These are phyloP conservation scores for Heritiera littoralis DNA, from an alignment of 345 rosid species.

Conservation along the genomic window DNA sequence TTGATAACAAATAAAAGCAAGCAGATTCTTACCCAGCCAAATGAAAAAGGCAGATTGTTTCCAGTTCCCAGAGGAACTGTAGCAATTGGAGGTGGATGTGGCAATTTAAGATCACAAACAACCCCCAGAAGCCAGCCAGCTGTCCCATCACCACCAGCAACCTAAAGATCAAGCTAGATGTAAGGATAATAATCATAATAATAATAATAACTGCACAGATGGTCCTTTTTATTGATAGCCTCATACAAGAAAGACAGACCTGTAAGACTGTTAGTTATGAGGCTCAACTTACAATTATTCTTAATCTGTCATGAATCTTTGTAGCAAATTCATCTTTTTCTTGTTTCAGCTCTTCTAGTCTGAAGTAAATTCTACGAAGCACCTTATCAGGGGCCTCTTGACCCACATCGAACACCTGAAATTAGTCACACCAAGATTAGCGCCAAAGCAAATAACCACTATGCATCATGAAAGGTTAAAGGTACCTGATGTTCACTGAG, in stretches of 20 bases:
- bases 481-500: slow-evolving; percentile 64
- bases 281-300: slow-evolving; percentile 59
- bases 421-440: slow-evolving; percentile 17
- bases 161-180: slow-evolving; percentile 37
- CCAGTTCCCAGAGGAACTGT: slow-evolving; percentile 93
- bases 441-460: neutral
- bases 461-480: neutral
- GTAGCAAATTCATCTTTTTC: slow-evolving; percentile 44
- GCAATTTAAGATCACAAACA: slow-evolving; percentile 77
- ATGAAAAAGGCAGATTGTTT: slow-evolving; percentile 88
- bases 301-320: slow-evolving; percentile 49
- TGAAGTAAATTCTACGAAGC: slow-evolving; percentile 56
- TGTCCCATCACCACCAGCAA: slow-evolving; percentile 99
- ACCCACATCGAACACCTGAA: slow-evolving; percentile 76
- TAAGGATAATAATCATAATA: neutral
- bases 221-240: neutral
- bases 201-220: neutral
- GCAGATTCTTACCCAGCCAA: slow-evolving; percentile 72
- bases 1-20: neutral
- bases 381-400: slow-evolving; percentile 65
- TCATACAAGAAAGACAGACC: neutral
- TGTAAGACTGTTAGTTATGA: neutral
- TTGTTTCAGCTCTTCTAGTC: slow-evolving; percentile 59
- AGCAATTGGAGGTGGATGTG: slow-evolving; percentile 86
- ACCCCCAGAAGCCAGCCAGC: slow-evolving; percentile 98